These are phyloP conservation scores for Oxytropis ochrocephala DNA, from an alignment of 306 rosid genomes.

Conservation along the genomic window DNA sequence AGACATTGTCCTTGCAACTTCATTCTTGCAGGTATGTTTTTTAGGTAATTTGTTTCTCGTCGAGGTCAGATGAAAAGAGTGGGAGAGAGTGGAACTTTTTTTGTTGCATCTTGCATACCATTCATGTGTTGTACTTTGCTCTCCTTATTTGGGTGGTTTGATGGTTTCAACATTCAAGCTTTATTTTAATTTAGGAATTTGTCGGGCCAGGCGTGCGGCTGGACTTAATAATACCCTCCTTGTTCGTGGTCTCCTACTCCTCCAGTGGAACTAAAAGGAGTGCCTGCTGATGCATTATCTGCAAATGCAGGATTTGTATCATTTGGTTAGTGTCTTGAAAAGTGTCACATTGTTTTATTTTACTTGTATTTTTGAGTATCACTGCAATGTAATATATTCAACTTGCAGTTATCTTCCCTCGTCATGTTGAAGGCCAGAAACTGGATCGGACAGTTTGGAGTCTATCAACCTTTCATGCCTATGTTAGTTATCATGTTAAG, in stretches of 20 bases:
- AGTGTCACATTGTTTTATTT: neutral
- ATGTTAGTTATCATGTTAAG: conserved; percentile 98
- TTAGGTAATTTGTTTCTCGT: neutral
- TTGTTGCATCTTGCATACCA: conserved; percentile 17
- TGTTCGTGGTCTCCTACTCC: conserved; percentile 83
- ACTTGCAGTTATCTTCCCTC: conserved; percentile 85
- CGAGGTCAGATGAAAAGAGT: neutral
- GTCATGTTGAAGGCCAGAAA: conserved; percentile 83
- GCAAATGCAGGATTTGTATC: conserved; percentile 96
- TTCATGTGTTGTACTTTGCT: conserved; percentile 14
- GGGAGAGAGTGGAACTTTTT: neutral
- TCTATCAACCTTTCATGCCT: conserved; percentile 88
- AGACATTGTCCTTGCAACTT: conserved; percentile 85
- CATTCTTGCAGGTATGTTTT: conserved; percentile 83
- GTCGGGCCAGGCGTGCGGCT: conserved; percentile 92
- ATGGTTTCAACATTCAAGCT: conserved; percentile 22
- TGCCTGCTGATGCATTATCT: conserved; percentile 60
- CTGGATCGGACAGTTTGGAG: conserved; percentile 89
- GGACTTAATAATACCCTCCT: conserved; percentile 74
- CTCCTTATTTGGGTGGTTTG: conserved; percentile 19
- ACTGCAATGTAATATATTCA: conserved; percentile 12
- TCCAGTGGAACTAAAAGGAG: conserved; percentile 70
- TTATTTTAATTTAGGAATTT: conserved; percentile 63
- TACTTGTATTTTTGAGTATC: conserved; percentile 3
- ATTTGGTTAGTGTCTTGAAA: conserved; percentile 62